Percentiles rank a stretch among this genome's conserved stretches.
phyloP scores from a whole-genome alignment of 2,329 filamentous ascomycete species.

The Dothistroma pini region DNA sequence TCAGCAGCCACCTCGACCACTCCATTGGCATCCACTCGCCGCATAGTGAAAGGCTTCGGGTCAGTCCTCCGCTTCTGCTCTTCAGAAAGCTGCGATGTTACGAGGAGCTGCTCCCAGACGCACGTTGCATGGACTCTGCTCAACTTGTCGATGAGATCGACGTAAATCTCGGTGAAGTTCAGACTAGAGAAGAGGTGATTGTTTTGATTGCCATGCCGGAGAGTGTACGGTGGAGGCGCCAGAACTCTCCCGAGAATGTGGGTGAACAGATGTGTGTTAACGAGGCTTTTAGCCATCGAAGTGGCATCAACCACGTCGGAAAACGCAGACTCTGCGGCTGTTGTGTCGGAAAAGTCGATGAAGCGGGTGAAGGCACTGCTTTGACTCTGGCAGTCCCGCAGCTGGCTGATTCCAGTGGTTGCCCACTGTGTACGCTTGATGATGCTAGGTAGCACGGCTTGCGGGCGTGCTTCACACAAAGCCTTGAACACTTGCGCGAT shows the following conservation, averaged over 20 bases:
- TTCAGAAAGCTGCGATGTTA: constrained; percentile 70
- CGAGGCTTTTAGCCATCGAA: constrained; percentile 69
- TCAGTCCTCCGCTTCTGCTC: constrained; percentile 55
- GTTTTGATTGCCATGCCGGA: constrained; percentile 48
- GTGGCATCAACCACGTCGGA: constrained; percentile 58
- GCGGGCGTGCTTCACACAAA: constrained; percentile 74
- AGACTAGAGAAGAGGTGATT: constrained; percentile 69
- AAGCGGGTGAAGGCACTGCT: constrained; percentile 23
- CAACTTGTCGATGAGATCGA: constrained; percentile 67
- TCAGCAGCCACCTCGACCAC: constrained; percentile 26
- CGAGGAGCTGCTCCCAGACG: constrained; percentile 76
- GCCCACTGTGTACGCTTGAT: constrained; percentile 69
- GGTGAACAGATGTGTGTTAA: constrained; percentile 72
- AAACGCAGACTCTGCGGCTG: constrained; percentile 29
- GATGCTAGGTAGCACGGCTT: constrained; percentile 77
- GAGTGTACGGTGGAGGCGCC: constrained; percentile 27
- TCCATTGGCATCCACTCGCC: constrained; percentile 31
- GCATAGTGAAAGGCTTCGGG: constrained; percentile 34
- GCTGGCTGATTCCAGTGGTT: constrained; percentile 63
- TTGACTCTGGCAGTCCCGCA: constrained; percentile 47
- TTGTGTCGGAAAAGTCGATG: constrained; percentile 15
- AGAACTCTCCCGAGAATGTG: constrained; percentile 57
- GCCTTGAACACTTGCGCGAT: constrained; percentile 71
- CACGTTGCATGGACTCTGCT: constrained; percentile 75
- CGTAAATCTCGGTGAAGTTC: constrained; percentile 82